Evolutionary conservation across 1,139 yeast genomes (phyloP), one percentile per base, ranked within the genome.

Genomic region (Candida sp.): DNA sequence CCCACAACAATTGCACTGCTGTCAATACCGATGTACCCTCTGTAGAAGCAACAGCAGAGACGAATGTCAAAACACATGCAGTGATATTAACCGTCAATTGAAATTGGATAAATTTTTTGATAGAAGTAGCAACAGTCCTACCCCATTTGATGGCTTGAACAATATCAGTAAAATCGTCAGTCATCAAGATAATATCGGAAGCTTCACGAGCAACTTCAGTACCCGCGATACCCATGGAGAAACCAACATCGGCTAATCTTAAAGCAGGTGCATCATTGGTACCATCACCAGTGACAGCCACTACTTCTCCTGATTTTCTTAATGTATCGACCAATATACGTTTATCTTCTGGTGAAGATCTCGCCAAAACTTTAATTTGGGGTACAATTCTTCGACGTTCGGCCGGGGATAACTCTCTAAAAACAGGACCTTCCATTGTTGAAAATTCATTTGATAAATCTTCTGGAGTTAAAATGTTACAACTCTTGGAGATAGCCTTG

Each of bases 141-240:
- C 99, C 99, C 99, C 99, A 95, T 67, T 89, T 88, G 58, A 93
- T 88, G n/a, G 99, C 99, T 64, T 89, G 89, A 41, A 93, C 98
- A 63, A 93, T 93, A 44, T 95, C 93, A 7, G 91, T 77, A 59
- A 93, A 93, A 69, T 93, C 96, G 68, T 93, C 99, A 33, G 95
- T 90, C 95, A 89, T 89, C 56, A 89, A 75, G 53, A 89, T 87
- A 55, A 89, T 89, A 68, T 89, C 96, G n/a, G 95, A 86, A 5
- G 97, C 96, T 61, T 89, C 97, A 61, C 96, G 79, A 4, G 97
- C 97, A 50, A 89, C 96, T 67, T 89, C 97, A 1, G 97, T 89
- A 53, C 97, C 97, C 7, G 95, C 76, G 45, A 87, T 84, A 52
- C 97, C 97, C 97, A 89, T 89, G 2, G 96, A 86, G 60, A 89